Evolutionary conservation across 2,329 filamentous ascomycete species (phyloP).

Genomic region (Aspergillus candidus): DNA sequence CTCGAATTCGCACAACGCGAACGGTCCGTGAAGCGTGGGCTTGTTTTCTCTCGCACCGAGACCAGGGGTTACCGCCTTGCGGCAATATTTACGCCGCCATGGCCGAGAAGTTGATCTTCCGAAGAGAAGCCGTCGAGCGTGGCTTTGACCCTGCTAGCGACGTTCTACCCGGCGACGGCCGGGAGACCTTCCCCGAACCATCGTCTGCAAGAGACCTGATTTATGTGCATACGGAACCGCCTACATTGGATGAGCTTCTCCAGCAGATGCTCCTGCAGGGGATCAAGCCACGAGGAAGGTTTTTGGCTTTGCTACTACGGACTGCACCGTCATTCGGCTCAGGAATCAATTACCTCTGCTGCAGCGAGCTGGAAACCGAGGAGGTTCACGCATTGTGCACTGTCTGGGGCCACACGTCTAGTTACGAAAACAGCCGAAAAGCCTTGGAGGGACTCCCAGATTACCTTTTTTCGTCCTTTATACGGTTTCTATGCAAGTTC

Average conservation of each 20-base stretch:
- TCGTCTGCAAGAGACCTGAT: slow-evolving; percentile 52
- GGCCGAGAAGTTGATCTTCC: slow-evolving; percentile 49
- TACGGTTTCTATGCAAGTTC: slow-evolving; percentile 37
- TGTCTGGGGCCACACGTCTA: slow-evolving; percentile 11
- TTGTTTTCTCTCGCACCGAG: slow-evolving; percentile 54
- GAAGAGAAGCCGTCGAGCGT: slow-evolving; percentile 21
- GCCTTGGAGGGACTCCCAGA: slow-evolving; percentile 27
- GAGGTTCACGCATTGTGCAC: slow-evolving; percentile 28
- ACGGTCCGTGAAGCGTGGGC: slow-evolving; percentile 61
- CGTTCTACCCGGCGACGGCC: slow-evolving; percentile 50
- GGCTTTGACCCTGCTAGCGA: slow-evolving; percentile 19
- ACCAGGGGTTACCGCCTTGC: slow-evolving; percentile 32
- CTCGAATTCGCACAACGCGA: slow-evolving; percentile 53
- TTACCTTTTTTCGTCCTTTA: slow-evolving; percentile 40
- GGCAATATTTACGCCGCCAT: slow-evolving; percentile 50
- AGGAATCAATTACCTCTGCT: slow-evolving; percentile 40
- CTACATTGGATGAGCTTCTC: slow-evolving; percentile 48
- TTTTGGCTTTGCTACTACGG: slow-evolving; percentile 48
- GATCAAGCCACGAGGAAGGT: slow-evolving; percentile 37
- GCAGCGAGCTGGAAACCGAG: slow-evolving; percentile 28
- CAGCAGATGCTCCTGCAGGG: slow-evolving; percentile 44
- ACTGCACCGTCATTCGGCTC: slow-evolving; percentile 34
- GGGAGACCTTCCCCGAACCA: slow-evolving; percentile 50
- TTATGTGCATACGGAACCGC: slow-evolving; percentile 51
- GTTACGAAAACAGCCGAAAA: slow-evolving; percentile 13